Conservation (phyloP, 2,329 filamentous ascomycete species). For the Curvularia eragrostidis region DNA sequence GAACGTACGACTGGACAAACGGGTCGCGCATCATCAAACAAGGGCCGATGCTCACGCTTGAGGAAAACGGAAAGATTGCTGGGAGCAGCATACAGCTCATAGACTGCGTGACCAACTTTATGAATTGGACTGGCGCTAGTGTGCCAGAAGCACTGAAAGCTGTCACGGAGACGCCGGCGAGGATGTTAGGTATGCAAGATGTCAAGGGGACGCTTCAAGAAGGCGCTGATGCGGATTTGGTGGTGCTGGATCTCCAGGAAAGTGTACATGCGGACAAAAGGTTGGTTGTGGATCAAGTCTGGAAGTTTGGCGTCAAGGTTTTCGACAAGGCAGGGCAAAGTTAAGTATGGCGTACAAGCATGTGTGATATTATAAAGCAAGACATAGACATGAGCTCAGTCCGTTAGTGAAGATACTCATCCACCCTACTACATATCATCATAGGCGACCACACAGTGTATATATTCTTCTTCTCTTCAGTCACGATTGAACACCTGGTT, state of each 20-base stretch:
- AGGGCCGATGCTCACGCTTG: slow-evolving; percentile 74
- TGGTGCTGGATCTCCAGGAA: slow-evolving; percentile 68
- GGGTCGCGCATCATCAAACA: slow-evolving; percentile 71
- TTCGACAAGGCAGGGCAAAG: slow-evolving; percentile 24
- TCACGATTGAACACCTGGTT: not conserved
- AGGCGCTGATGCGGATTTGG: slow-evolving; percentile 62
- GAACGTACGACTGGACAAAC: slow-evolving; percentile 86
- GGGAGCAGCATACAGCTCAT: slow-evolving; percentile 73
- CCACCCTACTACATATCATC: not conserved
- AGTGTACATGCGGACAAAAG: slow-evolving; percentile 56
- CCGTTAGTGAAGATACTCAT: not conserved
- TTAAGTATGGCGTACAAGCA: not conserved
- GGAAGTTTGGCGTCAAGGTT: slow-evolving; percentile 71
- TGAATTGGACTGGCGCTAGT: slow-evolving; percentile 73
- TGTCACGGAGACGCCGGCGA: slow-evolving; percentile 78
- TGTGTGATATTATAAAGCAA: not conserved
- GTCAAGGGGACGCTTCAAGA: slow-evolving; percentile 66
- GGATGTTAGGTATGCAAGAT: slow-evolving; percentile 72
- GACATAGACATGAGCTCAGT: not conserved
- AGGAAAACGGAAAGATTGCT: slow-evolving; percentile 69
- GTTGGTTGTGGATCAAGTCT: slow-evolving; percentile 75
- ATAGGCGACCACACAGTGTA: not conserved
- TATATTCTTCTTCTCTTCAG: not conserved
- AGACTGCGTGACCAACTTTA: slow-evolving; percentile 82
- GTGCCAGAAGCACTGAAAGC: slow-evolving; percentile 73